These are phyloP conservation scores for Claviceps pazoutovae DNA, from an alignment of 2,329 filamentous ascomycete genomes.

Conservation along the genomic window DNA sequence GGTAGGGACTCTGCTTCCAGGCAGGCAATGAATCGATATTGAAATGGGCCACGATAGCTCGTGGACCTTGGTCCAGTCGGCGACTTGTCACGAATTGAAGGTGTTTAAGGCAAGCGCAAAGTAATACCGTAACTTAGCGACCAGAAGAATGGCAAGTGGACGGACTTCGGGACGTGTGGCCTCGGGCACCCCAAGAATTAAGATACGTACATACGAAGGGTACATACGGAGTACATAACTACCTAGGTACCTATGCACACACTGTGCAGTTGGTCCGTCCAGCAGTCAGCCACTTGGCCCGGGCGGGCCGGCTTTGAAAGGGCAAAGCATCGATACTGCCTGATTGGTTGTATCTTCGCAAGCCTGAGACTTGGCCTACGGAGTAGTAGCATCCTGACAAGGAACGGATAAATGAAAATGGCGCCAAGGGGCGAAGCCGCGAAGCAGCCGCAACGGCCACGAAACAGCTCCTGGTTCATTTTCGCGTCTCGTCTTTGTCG, in stretches of 20 bases:
- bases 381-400: neutral
- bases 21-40: slow-evolving; percentile 16
- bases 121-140: neutral
- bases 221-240: too few species aligned
- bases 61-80: slow-evolving; percentile 1
- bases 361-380: neutral
- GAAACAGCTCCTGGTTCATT: neutral
- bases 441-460: neutral
- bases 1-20: slow-evolving; percentile 24
- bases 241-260: too few species aligned
- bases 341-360: neutral
- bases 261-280: neutral
- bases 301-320: neutral
- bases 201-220: neutral
- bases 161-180: neutral
- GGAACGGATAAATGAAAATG: neutral
- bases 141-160: neutral
- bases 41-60: slow-evolving; percentile 1
- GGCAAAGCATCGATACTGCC: neutral
- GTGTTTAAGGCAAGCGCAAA: neutral
- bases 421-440: neutral
- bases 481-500: neutral
- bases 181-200: neutral
- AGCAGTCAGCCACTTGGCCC: neutral
- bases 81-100: slow-evolving; percentile 1